Percentiles rank a stretch among this genome's conserved stretches.
These are phyloP conservation scores for Podospora bellae-mahoneyi DNA, from an alignment of 495 filamentous ascomycete species.

Conservation along the genomic window DNA sequence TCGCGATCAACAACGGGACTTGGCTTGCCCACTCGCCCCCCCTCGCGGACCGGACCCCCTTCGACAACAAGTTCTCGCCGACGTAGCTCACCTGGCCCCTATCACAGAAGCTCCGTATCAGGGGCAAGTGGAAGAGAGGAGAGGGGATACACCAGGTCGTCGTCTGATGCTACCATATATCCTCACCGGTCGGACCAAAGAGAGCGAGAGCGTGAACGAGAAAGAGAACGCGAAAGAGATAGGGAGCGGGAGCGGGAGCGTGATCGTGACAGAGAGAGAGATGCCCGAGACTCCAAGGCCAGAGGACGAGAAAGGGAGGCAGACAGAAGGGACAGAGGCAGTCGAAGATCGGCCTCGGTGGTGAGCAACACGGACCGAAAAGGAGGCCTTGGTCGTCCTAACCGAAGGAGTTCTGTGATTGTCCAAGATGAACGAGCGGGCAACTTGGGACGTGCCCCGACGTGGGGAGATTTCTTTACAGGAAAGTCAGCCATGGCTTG, in stretches of 20 bases:
- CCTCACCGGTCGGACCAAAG: neutral
- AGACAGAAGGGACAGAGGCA: constrained; percentile 12
- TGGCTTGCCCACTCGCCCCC: constrained; percentile 1
- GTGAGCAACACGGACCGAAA: constrained; percentile 4
- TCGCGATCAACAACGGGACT: neutral
- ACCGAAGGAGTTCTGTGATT: constrained; percentile 3
- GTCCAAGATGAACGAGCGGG: constrained; percentile 6
- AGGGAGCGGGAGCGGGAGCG: constrained; percentile 17
- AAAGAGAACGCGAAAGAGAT: constrained; percentile 11
- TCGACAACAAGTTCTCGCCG: neutral
- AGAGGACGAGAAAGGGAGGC: constrained; percentile 14
- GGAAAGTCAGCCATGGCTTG: neutral
- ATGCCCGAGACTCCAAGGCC: constrained; percentile 2
- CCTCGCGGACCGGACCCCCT: constrained; percentile 6
- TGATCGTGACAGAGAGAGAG: constrained; percentile 13
- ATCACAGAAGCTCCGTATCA: constrained; percentile 4
- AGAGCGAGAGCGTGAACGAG: constrained; percentile 13
- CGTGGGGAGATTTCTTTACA: constrained; percentile 2
- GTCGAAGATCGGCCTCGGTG: constrained; percentile 12
- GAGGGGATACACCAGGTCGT: constrained; percentile 12
- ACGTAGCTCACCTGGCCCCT: constrained; percentile 7
- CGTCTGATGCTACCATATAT: constrained; percentile 9
- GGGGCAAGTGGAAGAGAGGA: constrained; percentile 1
- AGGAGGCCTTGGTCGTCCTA: neutral
- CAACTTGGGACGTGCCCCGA: constrained; percentile 2